phyloP scores from a whole-genome alignment of 2,329 filamentous ascomycete species.

The Diaporthe aspalathi region DNA sequence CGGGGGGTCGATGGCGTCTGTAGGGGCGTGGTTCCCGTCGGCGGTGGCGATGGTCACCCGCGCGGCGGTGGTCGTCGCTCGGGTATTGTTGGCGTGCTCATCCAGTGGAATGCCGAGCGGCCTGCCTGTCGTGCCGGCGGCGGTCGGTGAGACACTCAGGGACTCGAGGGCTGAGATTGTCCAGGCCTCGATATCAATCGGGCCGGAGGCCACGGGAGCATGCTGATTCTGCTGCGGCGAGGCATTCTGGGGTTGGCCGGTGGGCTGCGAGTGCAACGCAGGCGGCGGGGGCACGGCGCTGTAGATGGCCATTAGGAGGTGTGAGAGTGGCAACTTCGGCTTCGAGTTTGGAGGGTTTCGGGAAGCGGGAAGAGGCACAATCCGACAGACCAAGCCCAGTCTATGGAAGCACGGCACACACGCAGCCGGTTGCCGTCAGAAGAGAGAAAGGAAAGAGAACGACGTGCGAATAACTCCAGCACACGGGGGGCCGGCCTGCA shows the following conservation, averaged over 20 bases:
- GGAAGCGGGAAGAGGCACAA: not conserved
- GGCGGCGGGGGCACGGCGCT: slow-evolving; percentile 49
- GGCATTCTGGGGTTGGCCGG: slow-evolving; percentile 39
- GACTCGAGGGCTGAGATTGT: slow-evolving; percentile 68
- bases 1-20: slow-evolving; percentile 48
- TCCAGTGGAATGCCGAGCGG: slow-evolving; percentile 83
- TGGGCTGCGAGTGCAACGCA: slow-evolving; percentile 35
- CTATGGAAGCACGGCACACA: not conserved
- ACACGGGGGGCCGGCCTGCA: not conserved
- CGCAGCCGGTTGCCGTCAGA: not conserved
- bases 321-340: not conserved
- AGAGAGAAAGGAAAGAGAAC: not conserved
- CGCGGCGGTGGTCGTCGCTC: slow-evolving; percentile 35
- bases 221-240: slow-evolving; percentile 38
- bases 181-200: slow-evolving; percentile 75
- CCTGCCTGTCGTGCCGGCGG: slow-evolving; percentile 67
- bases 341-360: not conserved
- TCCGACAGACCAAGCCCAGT: not conserved
- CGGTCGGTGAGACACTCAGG: slow-evolving; percentile 63
- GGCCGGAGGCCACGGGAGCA: slow-evolving; percentile 45
- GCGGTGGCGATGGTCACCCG: slow-evolving; percentile 42
- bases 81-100: slow-evolving; percentile 52
- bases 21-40: slow-evolving; percentile 13
- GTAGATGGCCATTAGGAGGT: slow-evolving; percentile 48
- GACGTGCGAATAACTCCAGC: not conserved